Evolutionary conservation across 306 rosid species (phyloP).

Genomic region (Hippophae rhamnoides): DNA sequence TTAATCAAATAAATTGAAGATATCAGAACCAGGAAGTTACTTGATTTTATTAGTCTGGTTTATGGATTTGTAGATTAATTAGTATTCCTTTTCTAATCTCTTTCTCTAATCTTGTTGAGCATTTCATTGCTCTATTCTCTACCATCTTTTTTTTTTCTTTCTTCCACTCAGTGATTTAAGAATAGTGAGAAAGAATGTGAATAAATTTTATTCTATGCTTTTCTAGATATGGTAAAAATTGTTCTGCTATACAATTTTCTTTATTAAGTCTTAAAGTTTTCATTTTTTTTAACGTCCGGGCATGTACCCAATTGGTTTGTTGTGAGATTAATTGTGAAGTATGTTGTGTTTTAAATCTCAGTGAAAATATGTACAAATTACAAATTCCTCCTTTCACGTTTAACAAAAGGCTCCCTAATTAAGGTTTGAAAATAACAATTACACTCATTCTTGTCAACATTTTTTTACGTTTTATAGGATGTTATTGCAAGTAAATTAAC

Average conservation of each 20-base stretch:
- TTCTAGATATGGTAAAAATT: background rate
- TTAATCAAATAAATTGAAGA: slow-evolving; percentile 11
- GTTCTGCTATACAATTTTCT: background rate
- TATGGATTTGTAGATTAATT: slow-evolving; percentile 1
- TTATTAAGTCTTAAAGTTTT: background rate
- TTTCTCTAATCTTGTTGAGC: slow-evolving; percentile 4
- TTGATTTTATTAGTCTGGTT: background rate
- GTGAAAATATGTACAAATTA: no score
- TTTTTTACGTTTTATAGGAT: no score
- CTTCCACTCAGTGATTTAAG: background rate
- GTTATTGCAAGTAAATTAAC: no score
- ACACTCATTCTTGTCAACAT: no score
- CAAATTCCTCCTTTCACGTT: no score
- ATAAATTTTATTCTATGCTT: background rate
- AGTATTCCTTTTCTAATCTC: background rate
- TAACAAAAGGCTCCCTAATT: no score
- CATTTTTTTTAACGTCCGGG: background rate
- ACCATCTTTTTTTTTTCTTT: background rate
- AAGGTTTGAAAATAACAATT: no score
- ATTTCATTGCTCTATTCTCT: slow-evolving; percentile 1
- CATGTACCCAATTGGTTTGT: no score
- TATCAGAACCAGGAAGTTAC: background rate
- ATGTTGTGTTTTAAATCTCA: no score
- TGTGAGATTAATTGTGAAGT: no score
- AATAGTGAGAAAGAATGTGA: slow-evolving; percentile 5